phyloP scores from a whole-genome alignment of 108 stramenopile species.

The Mayamaea pseudoterrestris region DNA sequence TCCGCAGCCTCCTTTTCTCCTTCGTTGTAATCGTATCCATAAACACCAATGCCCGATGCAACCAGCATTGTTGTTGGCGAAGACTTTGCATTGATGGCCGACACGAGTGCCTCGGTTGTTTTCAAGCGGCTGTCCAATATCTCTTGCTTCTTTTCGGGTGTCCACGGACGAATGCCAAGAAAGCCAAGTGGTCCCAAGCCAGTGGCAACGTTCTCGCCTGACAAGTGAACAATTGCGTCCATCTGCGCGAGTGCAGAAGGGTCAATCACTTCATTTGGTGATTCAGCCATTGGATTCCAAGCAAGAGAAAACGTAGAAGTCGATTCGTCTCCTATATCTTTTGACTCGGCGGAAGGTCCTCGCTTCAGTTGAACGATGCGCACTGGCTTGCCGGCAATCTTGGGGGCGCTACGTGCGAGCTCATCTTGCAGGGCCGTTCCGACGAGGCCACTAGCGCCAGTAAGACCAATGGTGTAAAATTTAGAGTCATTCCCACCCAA shows the following conservation, averaged over 20 bases:
- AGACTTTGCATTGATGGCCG: conserved; percentile 10
- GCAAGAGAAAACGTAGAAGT: conserved; percentile 3
- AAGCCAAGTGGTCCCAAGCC: conserved; percentile 34
- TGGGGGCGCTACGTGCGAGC: conserved; percentile 6
- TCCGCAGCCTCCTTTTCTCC: conserved; percentile 12
- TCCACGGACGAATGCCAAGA: conserved; percentile 40
- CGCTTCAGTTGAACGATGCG: conserved; percentile 18
- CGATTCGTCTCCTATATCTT: conserved; percentile 5
- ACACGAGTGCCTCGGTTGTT: conserved; percentile 24
- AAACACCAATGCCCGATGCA: conserved; percentile 39
- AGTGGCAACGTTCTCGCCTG: conserved; percentile 40
- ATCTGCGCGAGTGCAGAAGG: conserved; percentile 14
- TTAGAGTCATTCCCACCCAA: no score
- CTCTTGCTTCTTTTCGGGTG: conserved; percentile 30
- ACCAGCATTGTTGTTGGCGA: conserved; percentile 18
- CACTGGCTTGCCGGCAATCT: conserved; percentile 37
- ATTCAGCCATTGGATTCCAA: conserved; percentile 32
- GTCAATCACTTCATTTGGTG: conserved; percentile 13
- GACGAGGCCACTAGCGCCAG: conserved; percentile 33
- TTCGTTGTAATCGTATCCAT: conserved; percentile 29
- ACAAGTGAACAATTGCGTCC: conserved; percentile 35
- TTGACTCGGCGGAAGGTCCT: conserved; percentile 8
- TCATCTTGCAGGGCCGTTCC: conserved; percentile 39
- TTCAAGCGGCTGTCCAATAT: conserved; percentile 28
- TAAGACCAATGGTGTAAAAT: conserved; percentile 38